Base-by-base conservation (phyloP, 2,329 filamentous ascomycete species). In the Botryotinia calthae region DNA sequence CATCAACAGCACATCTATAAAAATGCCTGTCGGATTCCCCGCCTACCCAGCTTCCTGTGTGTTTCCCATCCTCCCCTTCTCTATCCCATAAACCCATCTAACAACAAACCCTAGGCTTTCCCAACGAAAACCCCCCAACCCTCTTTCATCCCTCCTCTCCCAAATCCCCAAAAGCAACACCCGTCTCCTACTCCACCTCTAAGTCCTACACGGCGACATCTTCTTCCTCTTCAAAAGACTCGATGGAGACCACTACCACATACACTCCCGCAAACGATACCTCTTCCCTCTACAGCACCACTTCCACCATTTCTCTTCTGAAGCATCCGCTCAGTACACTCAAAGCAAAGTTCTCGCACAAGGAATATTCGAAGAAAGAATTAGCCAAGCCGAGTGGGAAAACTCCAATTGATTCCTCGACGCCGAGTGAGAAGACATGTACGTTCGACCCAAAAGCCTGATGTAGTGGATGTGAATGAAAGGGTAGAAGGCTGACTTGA, bases 91-190 rank as follows among this genome's bases (percentile, higher is more conserved):
- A 59, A n/a, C 22, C 34, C 25, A 54, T 65, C 70, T 72, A 59
- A 76, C 56, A 34, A 68, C 56, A 34, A 68, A 68, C 31, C 28
- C 4, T 25, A 78, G 76, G 18, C 20, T 77, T 76, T 73, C 74
- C 78, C 40, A 68, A 77, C 54, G 74, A 79, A 16, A 70, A 74
- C 25, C 73, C 76, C 65, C 76, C 77, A 46, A 77, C 76, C 4
- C 56, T 76, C 3, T 76, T 77, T 61, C 74, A 73, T 28, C 77
- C 78, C n/a, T 73, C 77, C n/a, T 77, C 78, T n/a, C 75, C 77
- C 4, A 78, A 76, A 67, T 51, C 73, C 25, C 31, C 18, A 34
- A 70, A 48, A 63, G 28, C 44, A 64, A 40, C 28, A 58, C 70
- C 61, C 12, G 48, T 42, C 8, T 54, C 61, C 46, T 65, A 37